Percentiles rank a stretch among this genome's conserved stretches.
Evolutionary conservation across 2,329 filamentous ascomycete species (phyloP).

Genomic region (Pseudogymnoascus sp.): DNA sequence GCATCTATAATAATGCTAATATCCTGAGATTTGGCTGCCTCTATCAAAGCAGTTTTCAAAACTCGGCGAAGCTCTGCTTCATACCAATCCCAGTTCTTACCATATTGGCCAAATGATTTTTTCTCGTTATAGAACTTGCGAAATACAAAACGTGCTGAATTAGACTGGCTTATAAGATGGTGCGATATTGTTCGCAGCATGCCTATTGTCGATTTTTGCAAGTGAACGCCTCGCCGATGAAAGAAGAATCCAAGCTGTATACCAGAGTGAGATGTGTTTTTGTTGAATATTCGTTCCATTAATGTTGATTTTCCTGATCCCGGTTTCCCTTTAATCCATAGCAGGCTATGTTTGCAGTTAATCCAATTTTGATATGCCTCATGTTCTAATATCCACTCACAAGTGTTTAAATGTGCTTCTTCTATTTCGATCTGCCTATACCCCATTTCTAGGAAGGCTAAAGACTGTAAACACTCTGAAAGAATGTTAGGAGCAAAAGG

Average conservation of each 20-base stretch:
- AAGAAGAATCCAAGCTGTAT: constrained; percentile 31
- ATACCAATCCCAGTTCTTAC: constrained; percentile 13
- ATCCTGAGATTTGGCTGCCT: not conserved
- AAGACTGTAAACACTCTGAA: constrained; percentile 25
- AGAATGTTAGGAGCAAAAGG: not conserved
- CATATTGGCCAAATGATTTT: not conserved
- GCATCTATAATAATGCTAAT: constrained; percentile 21
- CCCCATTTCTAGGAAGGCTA: constrained; percentile 26
- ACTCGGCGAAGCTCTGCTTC: constrained; percentile 8
- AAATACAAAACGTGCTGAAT: not conserved
- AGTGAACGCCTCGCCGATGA: constrained; percentile 24
- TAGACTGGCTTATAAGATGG: constrained; percentile 18
- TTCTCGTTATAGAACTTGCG: constrained; percentile 10
- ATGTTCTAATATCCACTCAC: constrained; percentile 27
- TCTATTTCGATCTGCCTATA: constrained; percentile 22
- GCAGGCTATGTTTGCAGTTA: constrained; percentile 14
- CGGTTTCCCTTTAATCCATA: constrained; percentile 35
- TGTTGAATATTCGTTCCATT: constrained; percentile 23
- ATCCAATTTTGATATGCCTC: constrained; percentile 21
- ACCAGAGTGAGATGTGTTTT: not conserved
- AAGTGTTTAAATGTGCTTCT: constrained; percentile 22
- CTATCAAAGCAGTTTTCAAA: constrained; percentile 7
- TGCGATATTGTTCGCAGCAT: constrained; percentile 31
- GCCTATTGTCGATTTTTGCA: constrained; percentile 28
- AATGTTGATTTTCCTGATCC: constrained; percentile 34